Conservation (phyloP, 192 early-diverging fungal species). For the Podila epicladia region DNA sequence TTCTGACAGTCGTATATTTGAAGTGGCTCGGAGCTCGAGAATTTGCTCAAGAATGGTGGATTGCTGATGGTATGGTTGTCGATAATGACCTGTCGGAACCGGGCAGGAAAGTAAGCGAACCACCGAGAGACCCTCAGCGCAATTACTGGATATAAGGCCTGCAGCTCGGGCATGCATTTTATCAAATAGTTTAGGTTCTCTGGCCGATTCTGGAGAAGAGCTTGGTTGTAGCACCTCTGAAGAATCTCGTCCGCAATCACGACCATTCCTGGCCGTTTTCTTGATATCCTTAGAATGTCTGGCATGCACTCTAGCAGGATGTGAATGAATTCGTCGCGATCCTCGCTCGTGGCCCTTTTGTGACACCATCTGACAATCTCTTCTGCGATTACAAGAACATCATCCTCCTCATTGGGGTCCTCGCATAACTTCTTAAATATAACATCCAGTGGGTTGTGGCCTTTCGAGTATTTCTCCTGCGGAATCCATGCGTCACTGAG, state of each 20-base stretch:
- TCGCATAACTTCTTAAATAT: too few species aligned
- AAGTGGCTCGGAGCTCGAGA: not conserved
- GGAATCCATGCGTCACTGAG: not conserved
- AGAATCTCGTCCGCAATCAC: not conserved
- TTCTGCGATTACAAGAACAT: too few species aligned
- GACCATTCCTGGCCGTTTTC: not conserved
- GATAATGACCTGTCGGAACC: conserved; percentile 3
- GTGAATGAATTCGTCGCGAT: not conserved
- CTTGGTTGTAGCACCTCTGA: not conserved
- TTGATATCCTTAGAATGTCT: not conserved
- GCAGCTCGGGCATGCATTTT: not conserved
- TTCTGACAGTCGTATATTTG: not conserved
- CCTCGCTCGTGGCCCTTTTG: too few species aligned
- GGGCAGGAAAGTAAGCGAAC: conserved; percentile 3
- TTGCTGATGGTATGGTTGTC: conserved; percentile 3
- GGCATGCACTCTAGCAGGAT: not conserved
- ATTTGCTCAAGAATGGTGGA: not conserved
- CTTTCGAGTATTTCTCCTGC: too few species aligned
- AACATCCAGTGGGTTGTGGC: too few species aligned
- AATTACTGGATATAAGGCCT: not conserved
- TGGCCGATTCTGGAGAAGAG: not conserved
- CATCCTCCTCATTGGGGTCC: too few species aligned
- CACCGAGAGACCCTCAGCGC: not conserved
- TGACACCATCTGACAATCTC: too few species aligned
- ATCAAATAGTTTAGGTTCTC: not conserved